Conservation (phyloP, 2,329 filamentous ascomycete genomes). For the Fusarium stilboides region DNA sequence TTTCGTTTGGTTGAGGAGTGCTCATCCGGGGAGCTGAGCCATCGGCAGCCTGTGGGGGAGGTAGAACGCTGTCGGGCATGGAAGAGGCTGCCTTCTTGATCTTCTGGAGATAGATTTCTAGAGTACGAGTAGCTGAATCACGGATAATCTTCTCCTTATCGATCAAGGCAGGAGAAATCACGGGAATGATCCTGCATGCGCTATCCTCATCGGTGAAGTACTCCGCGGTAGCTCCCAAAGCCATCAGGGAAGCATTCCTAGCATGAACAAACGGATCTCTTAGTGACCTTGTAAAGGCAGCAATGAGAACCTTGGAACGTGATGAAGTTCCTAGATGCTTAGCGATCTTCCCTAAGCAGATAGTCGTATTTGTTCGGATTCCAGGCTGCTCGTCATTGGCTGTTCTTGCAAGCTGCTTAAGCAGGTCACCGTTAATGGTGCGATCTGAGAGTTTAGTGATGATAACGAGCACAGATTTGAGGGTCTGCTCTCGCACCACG, state of each 20-base stretch:
- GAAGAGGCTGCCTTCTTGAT: constrained; percentile 82
- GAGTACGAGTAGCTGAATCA: constrained; percentile 90
- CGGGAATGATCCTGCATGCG: constrained; percentile 85
- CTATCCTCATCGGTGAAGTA: constrained; percentile 92
- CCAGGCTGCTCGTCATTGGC: constrained; percentile 98
- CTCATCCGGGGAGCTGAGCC: constrained; percentile 79
- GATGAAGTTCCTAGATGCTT: constrained; percentile 85
- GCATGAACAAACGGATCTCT: constrained; percentile 96
- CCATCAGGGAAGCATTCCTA: constrained; percentile 88
- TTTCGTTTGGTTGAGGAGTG: constrained; percentile 78
- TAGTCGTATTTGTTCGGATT: constrained; percentile 97
- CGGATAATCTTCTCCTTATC: constrained; percentile 97
- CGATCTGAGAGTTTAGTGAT: constrained; percentile 92
- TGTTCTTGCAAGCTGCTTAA: constrained; percentile 93
- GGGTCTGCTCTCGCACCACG: constrained; percentile 92
- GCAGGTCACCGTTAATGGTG: constrained; percentile 91
- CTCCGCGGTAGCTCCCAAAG: constrained; percentile 87
- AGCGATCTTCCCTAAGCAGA: constrained; percentile 96
- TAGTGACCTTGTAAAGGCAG: constrained; percentile 90
- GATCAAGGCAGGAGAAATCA: constrained; percentile 85
- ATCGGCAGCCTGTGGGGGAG: constrained; percentile 71
- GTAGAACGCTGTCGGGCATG: constrained; percentile 86
- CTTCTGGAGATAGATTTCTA: constrained; percentile 87
- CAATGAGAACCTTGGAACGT: constrained; percentile 90
- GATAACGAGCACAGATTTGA: constrained; percentile 92